A percentile compares a stretch with the other conserved stretches of the same genome.
Conservation (phyloP, 495 filamentous ascomycete genomes). For the Bathelium albidoporum region DNA sequence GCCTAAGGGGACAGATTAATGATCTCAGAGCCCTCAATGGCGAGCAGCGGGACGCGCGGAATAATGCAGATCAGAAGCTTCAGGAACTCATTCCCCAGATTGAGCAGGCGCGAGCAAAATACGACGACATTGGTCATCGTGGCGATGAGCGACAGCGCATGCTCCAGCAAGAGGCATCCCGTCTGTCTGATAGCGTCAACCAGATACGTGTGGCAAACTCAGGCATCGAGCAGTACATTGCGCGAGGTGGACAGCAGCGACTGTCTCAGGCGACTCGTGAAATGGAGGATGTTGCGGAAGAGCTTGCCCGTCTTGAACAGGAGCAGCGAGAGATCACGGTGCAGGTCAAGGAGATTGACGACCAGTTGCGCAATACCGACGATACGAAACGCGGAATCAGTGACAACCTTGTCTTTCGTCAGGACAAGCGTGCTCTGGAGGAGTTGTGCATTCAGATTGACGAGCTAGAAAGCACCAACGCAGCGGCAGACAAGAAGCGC, state of each 20-base stretch:
- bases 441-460: slow-evolving; percentile 57
- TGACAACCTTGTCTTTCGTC: slow-evolving; percentile 79
- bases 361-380: slow-evolving; percentile 65
- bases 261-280: slow-evolving; percentile 59
- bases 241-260: slow-evolving; percentile 61
- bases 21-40: slow-evolving; percentile 56
- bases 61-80: slow-evolving; percentile 57
- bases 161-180: slow-evolving; percentile 59
- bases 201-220: slow-evolving; percentile 64
- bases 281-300: slow-evolving; percentile 53
- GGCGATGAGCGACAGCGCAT: slow-evolving; percentile 63
- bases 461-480: slow-evolving; percentile 69
- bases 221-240: slow-evolving; percentile 71
- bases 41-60: slow-evolving; percentile 57
- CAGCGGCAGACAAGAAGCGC: slow-evolving; percentile 65
- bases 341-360: slow-evolving; percentile 66
- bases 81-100: slow-evolving; percentile 61
- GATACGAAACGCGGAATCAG: slow-evolving; percentile 70
- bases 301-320: slow-evolving; percentile 52
- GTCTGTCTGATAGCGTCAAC: slow-evolving; percentile 59
- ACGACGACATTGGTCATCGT: slow-evolving; percentile 63
- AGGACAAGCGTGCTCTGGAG: slow-evolving; percentile 55
- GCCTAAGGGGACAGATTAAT: slow-evolving; percentile 56
- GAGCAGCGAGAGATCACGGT: slow-evolving; percentile 57
- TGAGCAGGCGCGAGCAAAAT: slow-evolving; percentile 57